Evolutionary conservation across 1,284 basidiomycete genomes (phyloP).

Genomic region (Boletus albobrunnescens): DNA sequence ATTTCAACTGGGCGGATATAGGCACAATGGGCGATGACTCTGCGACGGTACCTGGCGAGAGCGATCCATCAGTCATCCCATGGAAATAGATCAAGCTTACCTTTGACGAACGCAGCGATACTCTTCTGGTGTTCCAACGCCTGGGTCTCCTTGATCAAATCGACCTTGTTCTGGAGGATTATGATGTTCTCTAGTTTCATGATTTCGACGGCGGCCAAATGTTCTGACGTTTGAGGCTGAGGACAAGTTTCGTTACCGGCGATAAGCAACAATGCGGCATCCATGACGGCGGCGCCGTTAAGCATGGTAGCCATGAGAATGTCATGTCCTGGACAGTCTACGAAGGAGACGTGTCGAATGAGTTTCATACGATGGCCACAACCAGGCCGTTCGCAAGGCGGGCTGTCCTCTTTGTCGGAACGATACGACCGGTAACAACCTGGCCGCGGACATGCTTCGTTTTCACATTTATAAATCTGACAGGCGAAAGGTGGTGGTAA

Average conservation of each 20-base stretch:
- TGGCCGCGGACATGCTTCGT: slow-evolving; percentile 87
- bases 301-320: slow-evolving; percentile 99
- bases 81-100: slow-evolving; percentile 36
- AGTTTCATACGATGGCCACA: slow-evolving; percentile 91
- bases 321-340: slow-evolving; percentile 93
- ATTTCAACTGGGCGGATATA: slow-evolving; percentile 96
- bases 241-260: slow-evolving; percentile 99
- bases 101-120: slow-evolving; percentile 90
- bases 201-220: slow-evolving; percentile 97
- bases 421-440: slow-evolving; percentile 93
- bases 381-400: slow-evolving; percentile 89
- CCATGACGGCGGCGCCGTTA: slow-evolving; percentile 99
- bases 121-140: slow-evolving; percentile 92
- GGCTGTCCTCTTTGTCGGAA: slow-evolving; percentile 90
- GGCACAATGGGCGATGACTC: slow-evolving; percentile 97
- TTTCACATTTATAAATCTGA: slow-evolving; percentile 97
- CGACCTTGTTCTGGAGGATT: slow-evolving; percentile 97
- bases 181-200: slow-evolving; percentile 99
- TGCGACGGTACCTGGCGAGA: slow-evolving; percentile 80
- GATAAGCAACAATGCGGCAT: slow-evolving; percentile 91
- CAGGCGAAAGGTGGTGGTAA: slow-evolving; percentile 3
- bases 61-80: not conserved
- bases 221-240: slow-evolving; percentile 98
- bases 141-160: slow-evolving; percentile 88
- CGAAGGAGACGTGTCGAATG: slow-evolving; percentile 93